These are phyloP conservation scores for Euptelea pleiosperma DNA, from an alignment of 164 flowering plant species.

Conservation along the genomic window DNA sequence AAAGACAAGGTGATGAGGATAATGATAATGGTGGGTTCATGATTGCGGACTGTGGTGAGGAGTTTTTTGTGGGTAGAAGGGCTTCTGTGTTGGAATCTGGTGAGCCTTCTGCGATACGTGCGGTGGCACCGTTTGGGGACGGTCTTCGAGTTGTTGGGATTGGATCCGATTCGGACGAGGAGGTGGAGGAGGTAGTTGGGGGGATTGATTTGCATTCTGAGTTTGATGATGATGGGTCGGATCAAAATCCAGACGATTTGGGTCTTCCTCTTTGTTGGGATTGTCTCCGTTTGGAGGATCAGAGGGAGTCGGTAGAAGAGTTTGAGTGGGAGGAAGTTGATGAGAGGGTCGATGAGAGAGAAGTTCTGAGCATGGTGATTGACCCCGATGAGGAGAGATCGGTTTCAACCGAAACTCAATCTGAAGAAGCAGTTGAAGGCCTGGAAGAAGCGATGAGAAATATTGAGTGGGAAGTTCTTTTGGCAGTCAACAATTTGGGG, in stretches of 20 bases:
- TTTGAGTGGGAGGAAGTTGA: conserved; percentile 90
- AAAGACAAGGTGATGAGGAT: conserved; percentile 29
- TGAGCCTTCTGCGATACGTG: conserved; percentile 18
- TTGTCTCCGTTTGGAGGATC: conserved; percentile 60
- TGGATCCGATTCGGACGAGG: conserved; percentile 45
- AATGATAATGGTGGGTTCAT: conserved; percentile 32
- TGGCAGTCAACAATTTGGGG: conserved; percentile 35
- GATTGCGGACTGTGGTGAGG: conserved; percentile 34
- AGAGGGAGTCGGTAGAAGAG: conserved; percentile 38
- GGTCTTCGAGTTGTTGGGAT: conserved; percentile 31
- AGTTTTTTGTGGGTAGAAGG: conserved; percentile 34
- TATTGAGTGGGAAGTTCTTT: conserved; percentile 45
- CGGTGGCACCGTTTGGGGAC: conserved; percentile 8
- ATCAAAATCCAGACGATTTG: conserved; percentile 22
- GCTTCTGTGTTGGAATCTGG: conserved; percentile 20
- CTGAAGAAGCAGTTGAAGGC: conserved; percentile 15
- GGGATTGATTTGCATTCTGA: conserved; percentile 32
- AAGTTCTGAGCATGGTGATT: conserved; percentile 37
- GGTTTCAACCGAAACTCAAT: conserved; percentile 20
- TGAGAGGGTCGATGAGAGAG: conserved; percentile 50
- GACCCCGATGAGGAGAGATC: conserved; percentile 38
- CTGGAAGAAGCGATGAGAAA: conserved; percentile 13
- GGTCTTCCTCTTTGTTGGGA: conserved; percentile 59
- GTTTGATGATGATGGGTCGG: conserved; percentile 33
- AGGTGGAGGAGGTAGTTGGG: conserved; percentile 16